Conservation (phyloP, 129 eudicot genomes). For the Heracleum sosnowskyi region DNA sequence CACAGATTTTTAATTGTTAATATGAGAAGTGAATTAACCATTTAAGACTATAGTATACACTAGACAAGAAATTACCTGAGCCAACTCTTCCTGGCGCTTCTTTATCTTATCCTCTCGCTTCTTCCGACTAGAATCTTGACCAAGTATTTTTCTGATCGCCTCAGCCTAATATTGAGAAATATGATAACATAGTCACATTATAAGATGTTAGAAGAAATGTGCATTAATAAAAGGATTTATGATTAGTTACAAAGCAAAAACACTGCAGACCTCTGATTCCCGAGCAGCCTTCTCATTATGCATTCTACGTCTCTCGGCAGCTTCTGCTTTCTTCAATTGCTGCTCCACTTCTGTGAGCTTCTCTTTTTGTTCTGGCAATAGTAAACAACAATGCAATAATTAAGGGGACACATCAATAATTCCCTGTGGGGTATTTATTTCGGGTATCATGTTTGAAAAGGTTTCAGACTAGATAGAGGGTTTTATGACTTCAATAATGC, state of each 20-base stretch:
- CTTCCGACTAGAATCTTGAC: slow-evolving; percentile 89
- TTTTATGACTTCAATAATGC: background rate
- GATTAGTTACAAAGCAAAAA: background rate
- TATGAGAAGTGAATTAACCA: background rate
- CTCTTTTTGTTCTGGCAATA: slow-evolving; percentile 53
- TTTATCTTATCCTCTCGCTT: slow-evolving; percentile 61
- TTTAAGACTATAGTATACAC: background rate
- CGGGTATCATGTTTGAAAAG: background rate
- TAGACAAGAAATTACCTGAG: slow-evolving; percentile 38
- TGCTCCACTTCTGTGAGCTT: slow-evolving; percentile 42
- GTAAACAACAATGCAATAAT: background rate
- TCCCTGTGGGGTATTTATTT: background rate
- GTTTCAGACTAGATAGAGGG: background rate
- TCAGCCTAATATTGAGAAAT: slow-evolving; percentile 45
- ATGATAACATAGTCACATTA: background rate
- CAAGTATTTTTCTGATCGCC: slow-evolving; percentile 80
- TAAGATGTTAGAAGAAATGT: background rate
- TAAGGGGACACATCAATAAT: background rate
- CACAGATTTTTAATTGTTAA: background rate
- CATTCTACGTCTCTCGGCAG: slow-evolving; percentile 56
- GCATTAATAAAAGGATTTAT: background rate
- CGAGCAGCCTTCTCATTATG: slow-evolving; percentile 80
- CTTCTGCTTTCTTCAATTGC: slow-evolving; percentile 56
- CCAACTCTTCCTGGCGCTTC: slow-evolving; percentile 60
- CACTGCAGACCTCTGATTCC: slow-evolving; percentile 57